These are phyloP conservation scores for Komagataella pseudopastoris DNA, from an alignment of 805 yeast genomes.

Conservation along the genomic window DNA sequence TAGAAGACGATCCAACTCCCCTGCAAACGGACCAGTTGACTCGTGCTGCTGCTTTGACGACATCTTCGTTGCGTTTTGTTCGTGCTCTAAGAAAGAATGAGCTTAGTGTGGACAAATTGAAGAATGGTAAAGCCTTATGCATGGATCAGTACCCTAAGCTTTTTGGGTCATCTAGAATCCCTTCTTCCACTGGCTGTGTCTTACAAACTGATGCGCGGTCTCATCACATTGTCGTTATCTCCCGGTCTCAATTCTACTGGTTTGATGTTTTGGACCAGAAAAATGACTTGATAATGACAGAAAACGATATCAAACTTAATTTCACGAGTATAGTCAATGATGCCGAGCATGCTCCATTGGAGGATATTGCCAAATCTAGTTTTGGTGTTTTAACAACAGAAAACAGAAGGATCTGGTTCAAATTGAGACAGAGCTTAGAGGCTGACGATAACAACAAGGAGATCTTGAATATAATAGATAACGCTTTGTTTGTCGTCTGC, in stretches of 20 bases:
- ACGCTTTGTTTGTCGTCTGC: conserved; percentile 73
- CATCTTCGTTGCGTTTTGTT: conserved; percentile 67
- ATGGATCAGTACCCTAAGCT: conserved; percentile 86
- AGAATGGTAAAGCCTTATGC: conserved; percentile 52
- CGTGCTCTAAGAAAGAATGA: conserved; percentile 68
- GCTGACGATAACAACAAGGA: conserved; percentile 44
- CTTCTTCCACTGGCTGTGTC: conserved; percentile 70
- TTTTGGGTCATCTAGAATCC: conserved; percentile 82
- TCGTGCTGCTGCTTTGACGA: conserved; percentile 69
- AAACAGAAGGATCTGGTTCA: conserved; percentile 80
- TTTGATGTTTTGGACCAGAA: conserved; percentile 75
- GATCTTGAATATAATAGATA: conserved; percentile 62
- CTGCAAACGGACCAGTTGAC: conserved; percentile 51
- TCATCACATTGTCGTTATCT: conserved; percentile 70
- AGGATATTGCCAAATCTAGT: conserved; percentile 60
- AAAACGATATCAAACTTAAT: conserved; percentile 63
- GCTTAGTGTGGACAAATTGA: conserved; percentile 55
- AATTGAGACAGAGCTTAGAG: conserved; percentile 40
- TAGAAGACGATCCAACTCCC: conserved; percentile 85
- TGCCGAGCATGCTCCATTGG: conserved; percentile 36
- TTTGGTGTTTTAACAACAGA: conserved; percentile 88
- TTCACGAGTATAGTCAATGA: conserved; percentile 67
- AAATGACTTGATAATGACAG: conserved; percentile 59
- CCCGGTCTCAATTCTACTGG: conserved; percentile 88
- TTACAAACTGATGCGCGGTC: conserved; percentile 70